Base-by-base conservation (phyloP, 179 eudicot genomes). In the Amaranthus tricolor region DNA sequence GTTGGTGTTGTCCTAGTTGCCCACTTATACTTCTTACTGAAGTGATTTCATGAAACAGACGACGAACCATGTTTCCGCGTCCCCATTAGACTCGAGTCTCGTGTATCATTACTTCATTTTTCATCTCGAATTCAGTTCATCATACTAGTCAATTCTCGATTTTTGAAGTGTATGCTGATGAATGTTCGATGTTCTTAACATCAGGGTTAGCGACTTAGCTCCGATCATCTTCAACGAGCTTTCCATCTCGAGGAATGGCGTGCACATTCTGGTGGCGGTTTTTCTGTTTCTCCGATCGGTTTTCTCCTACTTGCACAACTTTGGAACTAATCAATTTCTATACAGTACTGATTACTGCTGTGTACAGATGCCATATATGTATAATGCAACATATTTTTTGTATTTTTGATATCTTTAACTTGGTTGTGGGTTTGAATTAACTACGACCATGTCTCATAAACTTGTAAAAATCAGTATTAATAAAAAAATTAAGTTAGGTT, bases 111-210 rank as follows among this genome's bases (percentile, higher is more conserved):
- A 31, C 40, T 31, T 31, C 40, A 31, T 3, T 2, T 31, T 31
- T 31, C 40, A 31, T 31, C 40, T 31, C 40, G 40, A 31, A 31
- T 31, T 31, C 4, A 31, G 40, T 31, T 31, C 40, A 31, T 31
- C 40, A 31, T 31, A 31, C 40, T 31, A 31, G 40, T 31, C 40
- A 31, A 31, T 31, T 31, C 40, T 31, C 40, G 40, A 5, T n/a
- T 10, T 5, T 31, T 62, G 61, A 73, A 44, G 17, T 62, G 12
- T 12, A 52, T 6, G 14, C 15, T 66, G 56, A 5, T 14, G 1
- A 14, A 6, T 68, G 19, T 68, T 21, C 54, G 77, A 64, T 52
- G 55, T 43, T 74, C 19, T 19, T 64, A 62, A 53, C 44, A 54
- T 6, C 7, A 20, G 17, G 44, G 61, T 62, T 43, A 40, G 51